A percentile compares a stretch with the other conserved stretches of the same genome.
These are phyloP conservation scores for Cryptosporidium baileyi DNA, from an alignment of 169 alveolate species.

Conservation along the genomic window DNA sequence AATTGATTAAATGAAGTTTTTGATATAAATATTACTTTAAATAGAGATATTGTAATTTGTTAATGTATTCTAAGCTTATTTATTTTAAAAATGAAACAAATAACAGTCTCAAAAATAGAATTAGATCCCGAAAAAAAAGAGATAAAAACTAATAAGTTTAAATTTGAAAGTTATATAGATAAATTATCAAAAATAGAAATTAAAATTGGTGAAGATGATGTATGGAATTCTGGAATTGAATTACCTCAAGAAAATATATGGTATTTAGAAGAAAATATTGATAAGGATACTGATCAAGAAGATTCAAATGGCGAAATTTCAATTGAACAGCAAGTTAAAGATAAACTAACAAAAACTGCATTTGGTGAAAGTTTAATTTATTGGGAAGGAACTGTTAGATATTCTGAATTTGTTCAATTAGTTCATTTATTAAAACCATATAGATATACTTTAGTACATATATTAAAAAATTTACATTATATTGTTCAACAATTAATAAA, in stretches of 20 bases:
- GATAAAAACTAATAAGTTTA: constrained; percentile 4
- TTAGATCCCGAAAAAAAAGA: not conserved
- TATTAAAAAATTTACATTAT: not conserved
- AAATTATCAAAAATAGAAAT: constrained; percentile 23
- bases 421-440: constrained; percentile 19
- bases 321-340: constrained; percentile 7
- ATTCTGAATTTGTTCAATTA: constrained; percentile 14
- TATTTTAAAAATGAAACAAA: not conserved
- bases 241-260: constrained; percentile 1
- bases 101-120: not conserved
- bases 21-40: not conserved
- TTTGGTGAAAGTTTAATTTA: constrained; percentile 18
- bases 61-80: not conserved
- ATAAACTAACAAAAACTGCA: constrained; percentile 9
- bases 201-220: constrained; percentile 37
- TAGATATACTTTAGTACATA: constrained; percentile 19
- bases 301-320: not conserved
- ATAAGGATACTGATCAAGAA: not conserved
- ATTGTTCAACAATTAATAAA: not conserved
- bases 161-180: constrained; percentile 39
- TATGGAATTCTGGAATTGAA: constrained; percentile 3
- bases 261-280: not conserved
- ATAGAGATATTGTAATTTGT: not conserved
- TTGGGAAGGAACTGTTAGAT: constrained; percentile 39
- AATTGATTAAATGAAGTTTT: not conserved